These are phyloP conservation scores for Trypanosomatidae sp. DNA, from an alignment of 208 protist species.

Conservation along the genomic window DNA sequence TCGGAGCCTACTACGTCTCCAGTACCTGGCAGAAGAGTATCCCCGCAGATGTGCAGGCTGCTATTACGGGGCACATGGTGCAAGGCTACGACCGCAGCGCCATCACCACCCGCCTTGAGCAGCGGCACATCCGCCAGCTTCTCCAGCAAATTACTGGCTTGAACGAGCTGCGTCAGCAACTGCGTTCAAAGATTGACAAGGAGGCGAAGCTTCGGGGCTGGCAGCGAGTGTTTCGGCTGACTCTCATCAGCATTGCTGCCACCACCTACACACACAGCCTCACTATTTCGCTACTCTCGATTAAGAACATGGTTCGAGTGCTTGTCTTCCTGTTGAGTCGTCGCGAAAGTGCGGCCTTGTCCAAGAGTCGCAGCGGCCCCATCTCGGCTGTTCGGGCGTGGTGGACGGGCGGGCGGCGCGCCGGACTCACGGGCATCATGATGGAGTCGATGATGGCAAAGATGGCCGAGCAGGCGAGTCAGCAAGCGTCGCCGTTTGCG, in stretches of 20 bases:
- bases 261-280: conserved; percentile 71
- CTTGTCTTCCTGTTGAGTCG: conserved; percentile 65
- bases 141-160: conserved; percentile 42
- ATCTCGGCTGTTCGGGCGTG: conserved; percentile 53
- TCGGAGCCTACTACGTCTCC: conserved; percentile 43
- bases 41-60: conserved; percentile 52
- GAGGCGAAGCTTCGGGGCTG: conserved; percentile 48
- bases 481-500: conserved; percentile 53
- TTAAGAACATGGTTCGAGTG: conserved; percentile 73
- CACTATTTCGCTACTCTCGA: conserved; percentile 51
- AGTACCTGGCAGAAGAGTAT: conserved; percentile 28
- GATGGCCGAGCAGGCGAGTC: conserved; percentile 37
- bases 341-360: conserved; percentile 37
- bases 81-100: conserved; percentile 79
- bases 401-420: conserved; percentile 57
- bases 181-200: conserved; percentile 39
- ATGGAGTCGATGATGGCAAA: conserved; percentile 42
- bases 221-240: conserved; percentile 41
- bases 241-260: conserved; percentile 53
- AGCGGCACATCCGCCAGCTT: conserved; percentile 47
- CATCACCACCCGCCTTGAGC: conserved; percentile 53
- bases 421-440: conserved; percentile 55
- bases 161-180: conserved; percentile 44
- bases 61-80: conserved; percentile 63
- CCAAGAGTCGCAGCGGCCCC: conserved; percentile 17